Base-by-base conservation (phyloP, 345 rosid genomes). In the Camelina laxa region DNA sequence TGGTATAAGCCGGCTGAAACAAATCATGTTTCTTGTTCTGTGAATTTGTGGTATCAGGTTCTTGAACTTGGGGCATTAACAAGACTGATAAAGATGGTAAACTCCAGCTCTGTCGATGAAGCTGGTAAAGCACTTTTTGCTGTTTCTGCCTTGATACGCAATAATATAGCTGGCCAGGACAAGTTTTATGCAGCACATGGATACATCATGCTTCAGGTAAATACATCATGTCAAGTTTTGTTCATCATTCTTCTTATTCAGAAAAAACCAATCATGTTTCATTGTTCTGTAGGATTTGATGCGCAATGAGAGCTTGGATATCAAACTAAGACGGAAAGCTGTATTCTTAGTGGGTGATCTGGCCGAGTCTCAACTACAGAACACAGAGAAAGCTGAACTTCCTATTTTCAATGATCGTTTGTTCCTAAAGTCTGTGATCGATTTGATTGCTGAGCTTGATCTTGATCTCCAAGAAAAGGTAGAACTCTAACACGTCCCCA, bases 391-490 rank as follows among this genome's bases (percentile, higher is more conserved):
- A 72, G 72, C 64, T 22, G 91, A 83, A 60, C 82, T 50, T 44
- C 85, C 87, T 17, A 78, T 86, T 72, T 85, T 95, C 75, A 69
- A 83, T 73, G 85, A 83, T 75, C 84, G 27, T 41, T 33, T 81
- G 42, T 88, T 95, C 75, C 77, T 95, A 71, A 90, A 95, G 85
- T 83, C 97, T 8, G 76, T 92, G 31, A 94, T 95, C 64, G 92
- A 92, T 82, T 84, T 89, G 50, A 83, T 84, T 9, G 41, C 70
- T 55, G 82, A 85, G 10, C 41, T 70, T 44, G 97, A 95, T 81
- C 90, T 90, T 70, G 97, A 95, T 83, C 88, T 92, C 79, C 99
- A 86, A 79, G 97, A 95, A 71, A 95, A 95, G 98, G 99, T 86
- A 33, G 14, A 62, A 55, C 39, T 61, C 42, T 64, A 58, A 54